These are phyloP conservation scores for Penicillium coprophilum DNA, from an alignment of 495 filamentous ascomycete genomes.

Conservation along the genomic window DNA sequence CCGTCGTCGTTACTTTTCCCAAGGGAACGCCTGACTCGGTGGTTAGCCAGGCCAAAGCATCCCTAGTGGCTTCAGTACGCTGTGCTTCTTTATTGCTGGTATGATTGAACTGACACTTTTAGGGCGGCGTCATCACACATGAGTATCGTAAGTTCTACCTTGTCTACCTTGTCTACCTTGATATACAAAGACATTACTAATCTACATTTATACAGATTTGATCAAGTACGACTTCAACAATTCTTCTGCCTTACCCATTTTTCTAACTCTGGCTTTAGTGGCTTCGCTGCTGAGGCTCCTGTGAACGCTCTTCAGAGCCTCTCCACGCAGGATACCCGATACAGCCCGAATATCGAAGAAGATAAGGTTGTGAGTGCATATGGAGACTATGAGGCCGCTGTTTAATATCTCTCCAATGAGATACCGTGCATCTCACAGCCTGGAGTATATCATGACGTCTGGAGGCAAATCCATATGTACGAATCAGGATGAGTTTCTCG, in stretches of 20 bases:
- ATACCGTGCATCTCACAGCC: slow-evolving; percentile 6
- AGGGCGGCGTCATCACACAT: slow-evolving; percentile 48
- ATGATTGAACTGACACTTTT: slow-evolving; percentile 5
- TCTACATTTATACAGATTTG: slow-evolving; percentile 37
- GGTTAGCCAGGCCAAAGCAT: slow-evolving; percentile 66
- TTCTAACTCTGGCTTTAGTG: slow-evolving; percentile 49
- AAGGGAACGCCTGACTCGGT: slow-evolving; percentile 68
- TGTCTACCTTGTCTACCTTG: not conserved
- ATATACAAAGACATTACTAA: slow-evolving; percentile 10
- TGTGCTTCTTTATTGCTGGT: slow-evolving; percentile 6
- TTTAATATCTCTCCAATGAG: slow-evolving; percentile 3
- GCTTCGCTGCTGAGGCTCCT: slow-evolving; percentile 73
- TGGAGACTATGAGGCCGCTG: slow-evolving; percentile 25
- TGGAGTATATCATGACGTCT: slow-evolving; percentile 13
- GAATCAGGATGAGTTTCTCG: not conserved
- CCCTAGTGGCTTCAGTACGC: slow-evolving; percentile 65
- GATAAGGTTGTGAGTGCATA: slow-evolving; percentile 59
- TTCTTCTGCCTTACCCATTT: not conserved
- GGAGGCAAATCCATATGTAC: slow-evolving; percentile 2
- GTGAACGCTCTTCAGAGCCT: slow-evolving; percentile 66
- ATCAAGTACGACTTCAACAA: slow-evolving; percentile 45
- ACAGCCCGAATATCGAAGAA: slow-evolving; percentile 71
- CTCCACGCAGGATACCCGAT: slow-evolving; percentile 61
- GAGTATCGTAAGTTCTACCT: slow-evolving; percentile 49
- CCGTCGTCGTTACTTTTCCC: slow-evolving; percentile 76